Evolutionary conservation across 1,284 basidiomycete species (phyloP).

Genomic region (Mycena sp.): DNA sequence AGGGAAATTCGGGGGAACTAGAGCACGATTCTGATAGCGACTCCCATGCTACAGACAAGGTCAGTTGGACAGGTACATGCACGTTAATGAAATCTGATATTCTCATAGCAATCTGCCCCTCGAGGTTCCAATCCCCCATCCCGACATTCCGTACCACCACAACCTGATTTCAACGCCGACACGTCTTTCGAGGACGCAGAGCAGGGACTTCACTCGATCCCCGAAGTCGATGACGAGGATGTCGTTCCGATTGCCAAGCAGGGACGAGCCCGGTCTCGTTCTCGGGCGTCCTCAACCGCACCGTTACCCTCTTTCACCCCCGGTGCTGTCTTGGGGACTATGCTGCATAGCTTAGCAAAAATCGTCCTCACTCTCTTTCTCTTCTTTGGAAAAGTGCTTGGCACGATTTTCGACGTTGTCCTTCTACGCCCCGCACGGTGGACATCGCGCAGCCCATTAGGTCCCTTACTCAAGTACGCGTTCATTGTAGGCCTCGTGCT

Average conservation of each 20-base stretch:
- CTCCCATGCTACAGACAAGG: conserved; percentile 52
- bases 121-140: conserved; percentile 47
- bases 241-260: conserved; percentile 35
- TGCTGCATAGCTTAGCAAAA: conserved; percentile 4
- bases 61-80: conserved; percentile 35
- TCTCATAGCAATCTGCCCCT: conserved; percentile 45
- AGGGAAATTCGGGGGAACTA: conserved; percentile 42
- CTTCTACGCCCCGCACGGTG: conserved; percentile 56
- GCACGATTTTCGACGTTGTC: conserved; percentile 54
- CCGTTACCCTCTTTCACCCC: conserved; percentile 11
- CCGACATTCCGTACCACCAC: conserved; percentile 44
- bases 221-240: conserved; percentile 62
- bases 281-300: conserved; percentile 44
- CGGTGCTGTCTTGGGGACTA: conserved; percentile 25
- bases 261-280: conserved; percentile 44
- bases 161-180: conserved; percentile 43
- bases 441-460: conserved; percentile 42
- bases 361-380: conserved; percentile 47
- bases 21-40: conserved; percentile 57
- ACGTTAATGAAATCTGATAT: conserved; percentile 21
- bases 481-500: conserved; percentile 36
- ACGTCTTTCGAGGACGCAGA: conserved; percentile 56
- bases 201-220: conserved; percentile 64
- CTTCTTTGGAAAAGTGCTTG: conserved; percentile 53
- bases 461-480: conserved; percentile 38